These are phyloP conservation scores for Apiospora sp. DNA, from an alignment of 2,329 filamentous ascomycete genomes.

Conservation along the genomic window DNA sequence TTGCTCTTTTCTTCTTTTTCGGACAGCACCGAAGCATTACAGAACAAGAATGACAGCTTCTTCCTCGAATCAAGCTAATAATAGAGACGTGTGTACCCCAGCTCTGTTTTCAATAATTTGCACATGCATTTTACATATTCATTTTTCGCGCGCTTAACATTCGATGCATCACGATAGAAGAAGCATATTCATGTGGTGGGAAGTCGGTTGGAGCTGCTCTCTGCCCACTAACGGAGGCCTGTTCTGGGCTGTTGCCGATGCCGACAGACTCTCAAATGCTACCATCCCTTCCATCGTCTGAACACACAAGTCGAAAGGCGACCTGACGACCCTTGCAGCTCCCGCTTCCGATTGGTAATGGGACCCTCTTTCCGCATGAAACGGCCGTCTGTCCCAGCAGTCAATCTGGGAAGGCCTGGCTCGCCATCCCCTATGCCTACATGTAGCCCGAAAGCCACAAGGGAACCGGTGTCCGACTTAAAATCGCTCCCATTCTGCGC, in stretches of 20 bases:
- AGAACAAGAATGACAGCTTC: background rate
- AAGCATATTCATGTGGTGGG: background rate
- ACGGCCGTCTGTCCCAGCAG: constrained; percentile 3
- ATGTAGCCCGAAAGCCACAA: constrained; percentile 11
- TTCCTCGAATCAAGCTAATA: constrained; percentile 3
- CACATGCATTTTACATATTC: background rate
- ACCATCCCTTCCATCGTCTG: background rate
- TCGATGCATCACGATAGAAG: constrained; percentile 1
- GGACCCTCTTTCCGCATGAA: constrained; percentile 8
- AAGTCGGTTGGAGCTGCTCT: background rate
- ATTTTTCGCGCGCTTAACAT: background rate
- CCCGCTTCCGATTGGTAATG: background rate
- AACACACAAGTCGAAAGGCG: background rate
- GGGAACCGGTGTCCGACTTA: background rate
- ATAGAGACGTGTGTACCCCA: background rate
- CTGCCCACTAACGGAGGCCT: background rate
- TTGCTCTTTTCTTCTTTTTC: constrained; percentile 9
- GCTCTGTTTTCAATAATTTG: background rate
- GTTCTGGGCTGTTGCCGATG: background rate
- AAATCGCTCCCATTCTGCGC: background rate
- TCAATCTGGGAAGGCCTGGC: constrained; percentile 7
- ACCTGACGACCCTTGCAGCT: background rate
- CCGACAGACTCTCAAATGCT: background rate
- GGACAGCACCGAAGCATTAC: constrained; percentile 4
- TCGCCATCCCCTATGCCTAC: background rate